Percentiles rank a stretch among this genome's conserved stretches.
These are phyloP conservation scores for Hyphodiscus sp. DNA, from an alignment of 2,329 filamentous ascomycete genomes.

Conservation along the genomic window DNA sequence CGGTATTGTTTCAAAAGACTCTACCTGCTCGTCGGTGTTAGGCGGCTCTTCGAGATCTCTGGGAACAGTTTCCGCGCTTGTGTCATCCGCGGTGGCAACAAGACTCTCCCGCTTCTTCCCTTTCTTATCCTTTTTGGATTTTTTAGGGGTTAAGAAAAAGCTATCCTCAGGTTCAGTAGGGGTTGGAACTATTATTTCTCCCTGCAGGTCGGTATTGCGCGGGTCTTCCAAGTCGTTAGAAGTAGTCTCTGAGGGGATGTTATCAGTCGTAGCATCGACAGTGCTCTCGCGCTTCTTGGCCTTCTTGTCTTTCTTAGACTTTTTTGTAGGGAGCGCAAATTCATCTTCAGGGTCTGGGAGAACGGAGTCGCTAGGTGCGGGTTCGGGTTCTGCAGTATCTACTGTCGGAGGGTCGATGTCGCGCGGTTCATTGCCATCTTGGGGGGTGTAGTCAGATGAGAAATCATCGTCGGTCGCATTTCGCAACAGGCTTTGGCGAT, in stretches of 20 bases:
- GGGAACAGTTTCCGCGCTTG: slow-evolving; percentile 5
- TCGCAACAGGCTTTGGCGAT: slow-evolving; percentile 2
- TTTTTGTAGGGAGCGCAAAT: slow-evolving; percentile 11
- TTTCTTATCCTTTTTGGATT: slow-evolving; percentile 24
- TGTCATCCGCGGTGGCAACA: slow-evolving; percentile 3
- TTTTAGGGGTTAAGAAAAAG: slow-evolving; percentile 15
- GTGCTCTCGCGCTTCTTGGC: slow-evolving; percentile 5
- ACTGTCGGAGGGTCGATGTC: background rate
- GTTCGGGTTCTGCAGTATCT: background rate
- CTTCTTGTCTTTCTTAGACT: slow-evolving; percentile 19
- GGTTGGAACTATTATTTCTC: background rate
- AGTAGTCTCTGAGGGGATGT: slow-evolving; percentile 9
- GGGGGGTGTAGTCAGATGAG: slow-evolving; percentile 4
- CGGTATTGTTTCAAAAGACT: background rate
- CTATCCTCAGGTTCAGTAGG: background rate
- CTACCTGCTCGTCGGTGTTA: slow-evolving; percentile 8
- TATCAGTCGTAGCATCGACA: slow-evolving; percentile 1
- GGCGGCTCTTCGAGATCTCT: background rate
- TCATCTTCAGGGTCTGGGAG: slow-evolving; percentile 15
- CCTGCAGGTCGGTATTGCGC: background rate
- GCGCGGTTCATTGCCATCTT: slow-evolving; percentile 10
- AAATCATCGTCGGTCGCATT: slow-evolving; percentile 1
- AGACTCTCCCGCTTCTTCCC: slow-evolving; percentile 3
- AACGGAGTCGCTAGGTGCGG: background rate
- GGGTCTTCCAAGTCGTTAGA: background rate